These are phyloP conservation scores for Phaeotremella fagi DNA, from an alignment of 768 basidiomycete genomes.

Conservation along the genomic window DNA sequence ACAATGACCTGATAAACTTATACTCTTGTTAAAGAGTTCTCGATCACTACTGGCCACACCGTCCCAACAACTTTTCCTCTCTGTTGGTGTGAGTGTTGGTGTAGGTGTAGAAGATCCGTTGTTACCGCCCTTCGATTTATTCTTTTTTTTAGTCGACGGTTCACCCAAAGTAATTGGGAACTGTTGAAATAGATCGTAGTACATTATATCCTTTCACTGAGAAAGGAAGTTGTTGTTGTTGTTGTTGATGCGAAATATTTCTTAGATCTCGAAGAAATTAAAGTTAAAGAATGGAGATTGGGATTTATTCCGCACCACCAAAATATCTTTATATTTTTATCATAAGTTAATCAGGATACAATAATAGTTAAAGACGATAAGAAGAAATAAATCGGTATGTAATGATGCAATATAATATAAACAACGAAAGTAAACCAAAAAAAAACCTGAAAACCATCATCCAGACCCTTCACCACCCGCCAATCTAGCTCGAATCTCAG, in stretches of 20 bases:
- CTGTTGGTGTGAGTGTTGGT: not conserved
- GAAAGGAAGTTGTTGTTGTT: too few species aligned
- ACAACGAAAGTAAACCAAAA: not conserved
- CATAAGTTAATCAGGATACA: too few species aligned
- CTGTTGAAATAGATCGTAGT: constrained; percentile 40
- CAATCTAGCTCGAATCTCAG: constrained; percentile 18
- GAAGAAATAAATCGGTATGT: too few species aligned
- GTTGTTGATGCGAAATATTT: too few species aligned
- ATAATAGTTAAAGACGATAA: too few species aligned
- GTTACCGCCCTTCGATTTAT: constrained; percentile 26
- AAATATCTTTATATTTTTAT: too few species aligned
- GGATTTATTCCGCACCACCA: too few species aligned
- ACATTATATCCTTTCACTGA: too few species aligned
- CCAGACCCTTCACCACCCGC: not conserved
- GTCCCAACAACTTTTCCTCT: constrained; percentile 28
- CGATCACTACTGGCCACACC: constrained; percentile 24
- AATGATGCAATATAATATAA: not conserved
- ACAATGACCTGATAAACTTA: constrained; percentile 37
- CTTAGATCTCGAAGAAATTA: too few species aligned
- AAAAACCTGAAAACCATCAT: too few species aligned
- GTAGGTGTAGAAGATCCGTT: not conserved
- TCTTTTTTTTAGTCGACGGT: constrained; percentile 14
- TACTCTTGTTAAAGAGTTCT: constrained; percentile 19
- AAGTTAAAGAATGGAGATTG: too few species aligned
- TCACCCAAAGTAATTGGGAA: constrained; percentile 21